These are phyloP conservation scores for Pestalotiopsis sp. DNA, from an alignment of 2,329 filamentous ascomycete genomes.

Conservation along the genomic window DNA sequence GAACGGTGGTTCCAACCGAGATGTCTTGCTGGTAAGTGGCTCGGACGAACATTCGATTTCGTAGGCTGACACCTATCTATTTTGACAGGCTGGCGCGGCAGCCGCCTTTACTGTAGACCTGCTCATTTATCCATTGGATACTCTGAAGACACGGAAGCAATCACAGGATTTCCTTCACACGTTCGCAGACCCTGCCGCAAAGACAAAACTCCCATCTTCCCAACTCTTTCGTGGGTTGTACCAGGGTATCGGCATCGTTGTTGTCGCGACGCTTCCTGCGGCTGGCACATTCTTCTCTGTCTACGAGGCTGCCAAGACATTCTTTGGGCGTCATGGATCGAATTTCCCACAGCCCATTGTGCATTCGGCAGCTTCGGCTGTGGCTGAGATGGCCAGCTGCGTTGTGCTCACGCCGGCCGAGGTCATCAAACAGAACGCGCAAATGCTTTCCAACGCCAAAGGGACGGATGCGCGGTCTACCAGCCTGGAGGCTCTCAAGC, in stretches of 20 bases:
- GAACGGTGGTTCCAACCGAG: conserved; percentile 15
- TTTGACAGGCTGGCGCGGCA: conserved; percentile 72
- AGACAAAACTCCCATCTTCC: conserved; percentile 49
- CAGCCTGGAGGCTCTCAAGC: conserved; percentile 52
- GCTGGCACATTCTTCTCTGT: conserved; percentile 89
- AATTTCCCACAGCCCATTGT: conserved; percentile 68
- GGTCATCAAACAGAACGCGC: conserved; percentile 91
- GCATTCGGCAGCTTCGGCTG: conserved; percentile 73
- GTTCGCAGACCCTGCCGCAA: conserved; percentile 61
- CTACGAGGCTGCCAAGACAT: conserved; percentile 76
- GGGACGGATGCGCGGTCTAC: conserved; percentile 32
- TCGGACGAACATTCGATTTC: background rate
- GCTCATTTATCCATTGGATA: conserved; percentile 86
- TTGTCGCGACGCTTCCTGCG: conserved; percentile 81
- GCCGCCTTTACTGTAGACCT: conserved; percentile 87
- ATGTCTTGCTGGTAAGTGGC: conserved; percentile 17
- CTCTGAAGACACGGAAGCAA: conserved; percentile 84
- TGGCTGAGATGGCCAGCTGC: conserved; percentile 83
- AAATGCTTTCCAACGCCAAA: conserved; percentile 62
- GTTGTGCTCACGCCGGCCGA: conserved; percentile 86
- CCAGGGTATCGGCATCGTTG: conserved; percentile 83
- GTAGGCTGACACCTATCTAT: background rate
- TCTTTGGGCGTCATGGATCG: conserved; percentile 56
- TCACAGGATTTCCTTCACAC: conserved; percentile 73
- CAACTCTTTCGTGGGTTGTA: conserved; percentile 72